Evolutionary conservation across 495 filamentous ascomycete species (phyloP).

Genomic region (Tuber microsphaerosporum): DNA sequence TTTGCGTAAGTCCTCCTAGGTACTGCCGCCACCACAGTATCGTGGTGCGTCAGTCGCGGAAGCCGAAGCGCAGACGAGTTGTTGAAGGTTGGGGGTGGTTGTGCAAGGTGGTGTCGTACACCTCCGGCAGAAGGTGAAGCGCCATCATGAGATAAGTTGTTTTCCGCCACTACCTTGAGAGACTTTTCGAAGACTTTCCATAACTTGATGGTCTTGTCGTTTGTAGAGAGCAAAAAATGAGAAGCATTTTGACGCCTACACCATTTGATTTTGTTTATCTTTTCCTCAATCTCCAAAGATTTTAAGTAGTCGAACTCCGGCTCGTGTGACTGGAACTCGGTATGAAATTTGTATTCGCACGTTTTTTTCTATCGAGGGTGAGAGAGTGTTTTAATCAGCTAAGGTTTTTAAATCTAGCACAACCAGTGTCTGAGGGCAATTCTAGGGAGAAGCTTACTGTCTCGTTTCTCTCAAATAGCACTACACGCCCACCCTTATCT

Average conservation of each 20-base stretch:
- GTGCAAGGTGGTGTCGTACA: slow-evolving; percentile 39
- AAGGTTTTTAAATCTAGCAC: neutral
- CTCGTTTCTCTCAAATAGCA: slow-evolving; percentile 95
- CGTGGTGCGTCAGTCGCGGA: slow-evolving; percentile 91
- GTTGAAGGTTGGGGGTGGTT: slow-evolving; percentile 63
- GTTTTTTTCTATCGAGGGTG: slow-evolving; percentile 77
- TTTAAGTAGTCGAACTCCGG: slow-evolving; percentile 99
- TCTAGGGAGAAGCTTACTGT: slow-evolving; percentile 56
- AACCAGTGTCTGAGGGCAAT: neutral
- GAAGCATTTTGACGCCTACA: slow-evolving; percentile 95
- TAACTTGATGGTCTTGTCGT: slow-evolving; percentile 99
- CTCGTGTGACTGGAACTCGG: slow-evolving; percentile 98
- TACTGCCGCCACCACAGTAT: slow-evolving; percentile 95
- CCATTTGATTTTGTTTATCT: slow-evolving; percentile 99
- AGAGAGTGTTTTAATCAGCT: slow-evolving; percentile 9
- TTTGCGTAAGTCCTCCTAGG: slow-evolving; percentile 94
- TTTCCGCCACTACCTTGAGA: slow-evolving; percentile 95
- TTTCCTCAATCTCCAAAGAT: slow-evolving; percentile 98
- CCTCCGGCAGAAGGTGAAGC: slow-evolving; percentile 34
- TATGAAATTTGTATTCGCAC: slow-evolving; percentile 99
- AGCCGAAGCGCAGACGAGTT: slow-evolving; percentile 78
- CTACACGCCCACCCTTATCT: slow-evolving; percentile 94
- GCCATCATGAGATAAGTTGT: slow-evolving; percentile 85
- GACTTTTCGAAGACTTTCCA: slow-evolving; percentile 99
- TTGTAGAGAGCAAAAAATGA: slow-evolving; percentile 95